phyloP scores from a whole-genome alignment of 257 asterid species.

The Solanum neorickii region DNA sequence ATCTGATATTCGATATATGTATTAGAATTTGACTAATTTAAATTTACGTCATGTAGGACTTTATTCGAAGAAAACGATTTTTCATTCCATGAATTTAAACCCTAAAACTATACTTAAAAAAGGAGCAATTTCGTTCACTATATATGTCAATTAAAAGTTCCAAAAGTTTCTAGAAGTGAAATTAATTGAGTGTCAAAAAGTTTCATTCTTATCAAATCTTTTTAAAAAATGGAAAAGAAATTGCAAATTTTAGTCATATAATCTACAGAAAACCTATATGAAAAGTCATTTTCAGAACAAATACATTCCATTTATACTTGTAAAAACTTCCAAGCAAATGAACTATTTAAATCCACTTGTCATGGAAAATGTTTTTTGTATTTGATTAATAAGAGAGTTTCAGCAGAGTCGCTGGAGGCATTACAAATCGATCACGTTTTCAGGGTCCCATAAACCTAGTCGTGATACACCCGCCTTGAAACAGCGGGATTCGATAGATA shows the following conservation, averaged over 20 bases:
- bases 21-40: too few relatives aligned
- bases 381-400: too few relatives aligned
- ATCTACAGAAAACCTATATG: not conserved
- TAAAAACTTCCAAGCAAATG: not conserved
- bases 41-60: too few relatives aligned
- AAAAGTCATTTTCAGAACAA: not conserved
- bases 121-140: too few relatives aligned
- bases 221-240: not conserved
- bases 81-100: too few relatives aligned
- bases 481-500: accelerated
- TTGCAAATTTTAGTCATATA: not conserved
- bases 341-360: not conserved
- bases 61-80: not conserved
- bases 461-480: accelerated
- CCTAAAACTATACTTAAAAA: not conserved
- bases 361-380: too few relatives aligned
- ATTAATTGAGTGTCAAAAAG: not conserved
- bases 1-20: too few relatives aligned
- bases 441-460: accelerated
- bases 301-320: not conserved
- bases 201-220: not conserved
- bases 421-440: too few relatives aligned
- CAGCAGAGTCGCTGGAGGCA: accelerated
- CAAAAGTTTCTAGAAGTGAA: not conserved
- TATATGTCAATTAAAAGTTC: not conserved